Conservation (phyloP, 768 basidiomycete species). For the Podaxis mareebaensis region DNA sequence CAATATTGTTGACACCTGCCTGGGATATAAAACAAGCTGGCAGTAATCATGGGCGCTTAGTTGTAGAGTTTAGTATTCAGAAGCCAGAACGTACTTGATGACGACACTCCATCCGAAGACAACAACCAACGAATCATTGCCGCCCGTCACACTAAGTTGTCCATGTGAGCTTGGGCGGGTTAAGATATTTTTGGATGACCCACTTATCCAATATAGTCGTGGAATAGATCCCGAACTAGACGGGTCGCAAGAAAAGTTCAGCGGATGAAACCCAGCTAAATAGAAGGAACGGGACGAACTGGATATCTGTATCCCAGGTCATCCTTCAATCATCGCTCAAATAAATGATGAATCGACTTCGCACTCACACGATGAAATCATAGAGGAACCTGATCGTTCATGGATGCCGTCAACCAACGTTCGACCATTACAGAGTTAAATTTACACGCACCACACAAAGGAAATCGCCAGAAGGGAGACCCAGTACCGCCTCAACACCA, state of each 20-base stretch:
- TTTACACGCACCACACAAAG: constrained; percentile 61
- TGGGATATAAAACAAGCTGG: constrained; percentile 40
- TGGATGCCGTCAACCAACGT: background rate
- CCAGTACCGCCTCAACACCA: constrained; percentile 84
- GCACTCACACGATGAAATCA: constrained; percentile 71
- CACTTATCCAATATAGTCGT: constrained; percentile 72
- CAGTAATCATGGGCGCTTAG: background rate
- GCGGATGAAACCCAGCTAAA: background rate
- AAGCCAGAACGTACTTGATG: constrained; percentile 59
- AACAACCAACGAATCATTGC: constrained; percentile 48
- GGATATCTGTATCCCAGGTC: constrained; percentile 50
- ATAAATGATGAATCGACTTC: background rate
- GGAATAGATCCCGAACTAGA: constrained; percentile 78
- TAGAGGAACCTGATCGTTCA: constrained; percentile 60
- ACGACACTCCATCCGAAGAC: constrained; percentile 86
- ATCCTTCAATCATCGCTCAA: background rate
- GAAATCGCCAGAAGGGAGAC: constrained; percentile 71
- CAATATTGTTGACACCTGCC: constrained; percentile 22
- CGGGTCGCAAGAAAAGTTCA: constrained; percentile 1
- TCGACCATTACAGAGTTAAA: background rate
- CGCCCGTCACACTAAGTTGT: constrained; percentile 55
- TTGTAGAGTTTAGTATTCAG: background rate
- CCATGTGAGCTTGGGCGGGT: background rate
- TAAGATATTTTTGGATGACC: constrained; percentile 15
- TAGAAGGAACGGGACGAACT: constrained; percentile 37